Percentiles rank a stretch among this genome's conserved stretches.
These are phyloP conservation scores for Trichoderma endophyticum DNA, from an alignment of 2,329 filamentous ascomycete genomes.

Conservation along the genomic window DNA sequence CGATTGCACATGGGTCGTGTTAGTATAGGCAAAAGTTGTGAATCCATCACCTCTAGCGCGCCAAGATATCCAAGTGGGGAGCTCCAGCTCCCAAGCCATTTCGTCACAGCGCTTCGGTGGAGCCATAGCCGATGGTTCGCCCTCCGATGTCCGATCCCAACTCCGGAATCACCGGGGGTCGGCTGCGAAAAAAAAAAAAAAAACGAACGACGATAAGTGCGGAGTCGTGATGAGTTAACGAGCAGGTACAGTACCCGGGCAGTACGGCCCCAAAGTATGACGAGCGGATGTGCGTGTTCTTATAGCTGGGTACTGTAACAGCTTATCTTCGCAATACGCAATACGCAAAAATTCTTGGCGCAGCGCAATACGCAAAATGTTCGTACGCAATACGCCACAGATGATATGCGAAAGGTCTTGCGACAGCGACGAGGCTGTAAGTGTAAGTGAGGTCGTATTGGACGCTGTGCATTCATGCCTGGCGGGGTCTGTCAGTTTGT, in stretches of 20 bases:
- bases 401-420: not conserved
- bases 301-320: not conserved
- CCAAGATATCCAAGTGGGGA: not conserved
- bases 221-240: not conserved
- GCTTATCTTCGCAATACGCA: not conserved
- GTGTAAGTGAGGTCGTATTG: not conserved
- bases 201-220: not conserved
- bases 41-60: not conserved
- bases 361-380: not conserved
- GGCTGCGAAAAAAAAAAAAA: not conserved
- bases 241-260: not conserved
- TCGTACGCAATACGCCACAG: not conserved
- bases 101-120: conserved; percentile 4
- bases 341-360: not conserved
- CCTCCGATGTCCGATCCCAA: conserved; percentile 8
- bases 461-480: not conserved
- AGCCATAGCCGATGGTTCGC: conserved; percentile 1
- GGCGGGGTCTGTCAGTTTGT: not conserved
- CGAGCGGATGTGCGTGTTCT: not conserved
- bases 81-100: conserved; percentile 8
- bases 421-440: not conserved
- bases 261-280: not conserved
- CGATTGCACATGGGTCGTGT: not conserved
- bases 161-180: conserved; percentile 11
- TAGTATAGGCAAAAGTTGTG: not conserved